These are phyloP conservation scores for Quercus phellos DNA, from an alignment of 331 rosid genomes.

Conservation along the genomic window DNA sequence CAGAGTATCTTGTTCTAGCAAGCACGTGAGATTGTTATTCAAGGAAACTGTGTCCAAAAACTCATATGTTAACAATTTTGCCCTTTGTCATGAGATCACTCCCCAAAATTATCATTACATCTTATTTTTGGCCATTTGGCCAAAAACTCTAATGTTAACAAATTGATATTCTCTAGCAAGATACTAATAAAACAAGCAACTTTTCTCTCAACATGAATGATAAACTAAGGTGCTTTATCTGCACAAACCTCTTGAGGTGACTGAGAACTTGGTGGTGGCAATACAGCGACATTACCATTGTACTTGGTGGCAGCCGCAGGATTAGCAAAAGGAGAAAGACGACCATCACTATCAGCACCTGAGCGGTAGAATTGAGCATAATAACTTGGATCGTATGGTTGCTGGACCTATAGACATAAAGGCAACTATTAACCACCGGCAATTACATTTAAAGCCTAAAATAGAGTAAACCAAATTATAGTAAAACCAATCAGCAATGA, in stretches of 20 bases:
- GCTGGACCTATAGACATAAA: conserved; percentile 63
- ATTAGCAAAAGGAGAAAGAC: conserved; percentile 79
- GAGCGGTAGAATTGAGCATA: conserved; percentile 85
- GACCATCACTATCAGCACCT: conserved; percentile 76
- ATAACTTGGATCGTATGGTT: conserved; percentile 72
- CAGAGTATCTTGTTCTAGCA: neutral
- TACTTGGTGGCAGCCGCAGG: conserved; percentile 65
- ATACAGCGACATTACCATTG: conserved; percentile 61
- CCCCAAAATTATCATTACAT: neutral
- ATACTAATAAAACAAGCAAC: neutral
- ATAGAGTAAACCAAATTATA: conserved; percentile 1
- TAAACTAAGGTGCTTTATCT: neutral
- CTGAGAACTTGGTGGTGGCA: conserved; percentile 67
- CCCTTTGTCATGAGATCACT: neutral
- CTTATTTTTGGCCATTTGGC: neutral
- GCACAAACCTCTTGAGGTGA: conserved; percentile 80
- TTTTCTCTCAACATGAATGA: neutral
- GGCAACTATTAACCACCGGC: conserved; percentile 21
- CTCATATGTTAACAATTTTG: neutral
- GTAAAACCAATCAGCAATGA: neutral
- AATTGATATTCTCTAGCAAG: neutral
- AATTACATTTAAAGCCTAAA: conserved; percentile 10
- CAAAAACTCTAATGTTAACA: neutral
- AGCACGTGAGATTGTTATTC: neutral
- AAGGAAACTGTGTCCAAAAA: neutral